Base-by-base conservation (phyloP, 768 basidiomycete species). In the Pulveroboletus sp. region DNA sequence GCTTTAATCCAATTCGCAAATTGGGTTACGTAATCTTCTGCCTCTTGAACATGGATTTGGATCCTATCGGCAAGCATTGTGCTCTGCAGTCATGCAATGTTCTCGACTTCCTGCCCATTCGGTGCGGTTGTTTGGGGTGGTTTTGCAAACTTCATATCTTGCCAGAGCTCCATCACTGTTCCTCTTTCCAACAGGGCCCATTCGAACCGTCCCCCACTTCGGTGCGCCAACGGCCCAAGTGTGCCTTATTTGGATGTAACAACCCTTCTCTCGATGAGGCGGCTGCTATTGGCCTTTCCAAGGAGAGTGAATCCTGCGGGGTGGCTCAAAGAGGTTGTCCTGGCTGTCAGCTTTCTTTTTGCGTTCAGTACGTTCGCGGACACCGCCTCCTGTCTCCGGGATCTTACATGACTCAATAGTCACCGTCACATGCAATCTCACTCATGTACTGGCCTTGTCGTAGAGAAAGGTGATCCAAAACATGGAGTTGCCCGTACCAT, bases 71-170 rank as follows among this genome's bases (percentile, higher is more conserved):
- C 46, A 71, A 75, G 38, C 82, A 79, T 55, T 93, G 90, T 63
- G 70, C 83, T n/a, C 53, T 78, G 41, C 42, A 72, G 9, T 67
- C 74, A 14, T 92, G 90, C 73, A 73, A 76, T 45, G 55, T 72
- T 31, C 69, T 84, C 55, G 89, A 91, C 68, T 86, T 91, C 52
- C 75, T 93, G 0, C 90, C 90, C n/a, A 82, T 88, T 50, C 65
- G 68, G 42, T 93, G 90, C 61, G 58, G 59, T 24, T 92, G 90
- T 68, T 60, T 72, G 38, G 63, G 62, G 31, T 64, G 72, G 49
- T 90, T 81, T 66, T 93, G 90, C 70, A 72, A 72, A 11, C 64
- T 76, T 32, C 90, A 93, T 62, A 75, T 82, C 48, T 58, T 70
- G 13, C 76, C 79, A 8, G 80, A 83, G 32, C 59, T 63, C n/a